Evolutionary conservation across 768 basidiomycete species (phyloP), one percentile per base, ranked within the genome.

Genomic region (Mycena belliarum): DNA sequence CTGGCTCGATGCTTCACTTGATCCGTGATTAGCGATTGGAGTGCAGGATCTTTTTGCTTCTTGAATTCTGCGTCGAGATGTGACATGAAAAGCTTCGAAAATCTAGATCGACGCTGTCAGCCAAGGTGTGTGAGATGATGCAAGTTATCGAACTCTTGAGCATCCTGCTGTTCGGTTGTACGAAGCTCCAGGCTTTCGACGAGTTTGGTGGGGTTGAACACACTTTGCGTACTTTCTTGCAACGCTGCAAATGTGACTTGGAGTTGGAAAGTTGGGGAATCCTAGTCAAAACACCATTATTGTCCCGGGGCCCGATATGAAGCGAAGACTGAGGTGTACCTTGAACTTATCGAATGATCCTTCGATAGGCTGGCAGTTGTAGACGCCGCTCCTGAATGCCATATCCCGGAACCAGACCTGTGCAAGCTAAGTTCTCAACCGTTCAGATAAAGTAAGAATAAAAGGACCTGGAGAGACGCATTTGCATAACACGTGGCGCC

Each of bases 401-500:
- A 86, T 65, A 67, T 95, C 89, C 61, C 93, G 87, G 71, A 85
- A 97, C 96, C 96, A 98, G 14, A 96, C 89, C 92, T 95, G 53
- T 3, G 55, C 21, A 47, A 37, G 61, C 52, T 26, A 20, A 38
- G 53, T 55, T 35, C 25, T 42, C 24, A 35, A 48, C 37, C 52
- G 37, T 52, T 49, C 28, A 8, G 45, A 57, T 28, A n/a, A 33
- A 20, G 32, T n/a, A n/a, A n/a, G n/a, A n/a, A n/a, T n/a, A 32
- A 32, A 66, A 68, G 35, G 65, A 89, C 93, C 76, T 98, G 95
- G 43, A 98, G 79, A 60, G 91, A 97, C 20, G 93, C 93, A 70
- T 97, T 97, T 59, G 93, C 95, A 65, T 98, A 98, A 69, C 96
- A 98, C 4, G 96, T 98, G 18, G 95, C 95, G 5, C 96, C 96